Evolutionary conservation across 768 basidiomycete genomes (phyloP).

Genomic region (Boletus coccyginus): DNA sequence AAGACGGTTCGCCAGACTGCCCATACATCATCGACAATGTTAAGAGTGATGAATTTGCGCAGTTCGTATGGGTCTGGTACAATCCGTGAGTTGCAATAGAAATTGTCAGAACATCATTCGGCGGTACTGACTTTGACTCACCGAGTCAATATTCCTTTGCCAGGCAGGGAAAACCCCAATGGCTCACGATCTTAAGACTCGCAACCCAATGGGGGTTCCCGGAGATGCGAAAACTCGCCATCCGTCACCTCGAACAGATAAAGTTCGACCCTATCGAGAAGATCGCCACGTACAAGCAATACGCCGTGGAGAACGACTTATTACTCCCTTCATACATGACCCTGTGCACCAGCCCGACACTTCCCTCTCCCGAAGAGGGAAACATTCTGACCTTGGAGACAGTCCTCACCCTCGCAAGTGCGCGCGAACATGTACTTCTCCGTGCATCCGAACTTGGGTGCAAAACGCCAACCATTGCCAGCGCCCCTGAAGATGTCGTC

Average conservation of each 20-base stretch:
- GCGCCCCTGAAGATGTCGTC: constrained; percentile 26
- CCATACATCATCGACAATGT: constrained; percentile 26
- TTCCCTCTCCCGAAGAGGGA: constrained; percentile 55
- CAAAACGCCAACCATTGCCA: constrained; percentile 26
- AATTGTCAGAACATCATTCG: neutral
- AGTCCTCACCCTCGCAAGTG: constrained; percentile 47
- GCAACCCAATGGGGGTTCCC: constrained; percentile 54
- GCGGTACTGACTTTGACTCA: neutral
- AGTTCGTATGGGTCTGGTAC: constrained; percentile 55
- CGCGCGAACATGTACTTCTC: constrained; percentile 46
- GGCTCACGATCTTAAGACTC: constrained; percentile 54
- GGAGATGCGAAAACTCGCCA: constrained; percentile 47
- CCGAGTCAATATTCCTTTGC: constrained; percentile 55
- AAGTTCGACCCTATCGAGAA: constrained; percentile 48
- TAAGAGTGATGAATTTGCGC: constrained; percentile 39
- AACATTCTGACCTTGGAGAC: constrained; percentile 56
- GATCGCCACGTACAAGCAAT: constrained; percentile 54
- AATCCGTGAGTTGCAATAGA: constrained; percentile 30
- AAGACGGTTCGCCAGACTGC: neutral
- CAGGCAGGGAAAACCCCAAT: constrained; percentile 46
- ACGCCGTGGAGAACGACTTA: constrained; percentile 45
- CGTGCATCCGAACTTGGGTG: constrained; percentile 32
- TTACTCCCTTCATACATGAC: constrained; percentile 51
- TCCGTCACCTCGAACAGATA: constrained; percentile 54
- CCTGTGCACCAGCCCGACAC: constrained; percentile 49